These are phyloP conservation scores for Claviceps spartinae DNA, from an alignment of 2,329 filamentous ascomycete species.

Conservation along the genomic window DNA sequence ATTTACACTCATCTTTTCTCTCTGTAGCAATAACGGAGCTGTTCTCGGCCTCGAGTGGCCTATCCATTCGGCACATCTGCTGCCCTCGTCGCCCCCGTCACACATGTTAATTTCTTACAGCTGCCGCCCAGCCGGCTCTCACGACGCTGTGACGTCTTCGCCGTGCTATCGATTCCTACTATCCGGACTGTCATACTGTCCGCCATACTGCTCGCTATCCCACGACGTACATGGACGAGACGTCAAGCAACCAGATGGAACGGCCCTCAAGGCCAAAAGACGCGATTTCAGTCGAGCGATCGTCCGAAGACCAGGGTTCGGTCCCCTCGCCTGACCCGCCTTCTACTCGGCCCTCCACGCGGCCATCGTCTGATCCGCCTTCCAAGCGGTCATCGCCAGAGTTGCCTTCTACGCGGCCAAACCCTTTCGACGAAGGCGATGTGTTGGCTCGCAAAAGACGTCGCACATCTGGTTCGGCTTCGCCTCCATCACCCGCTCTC, in stretches of 20 bases:
- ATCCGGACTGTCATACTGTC: neutral
- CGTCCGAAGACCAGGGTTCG: slow-evolving; percentile 25
- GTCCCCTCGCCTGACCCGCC: slow-evolving; percentile 43
- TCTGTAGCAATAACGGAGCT: neutral
- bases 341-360: slow-evolving; percentile 31
- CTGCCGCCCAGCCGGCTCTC: slow-evolving; percentile 39
- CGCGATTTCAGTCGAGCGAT: slow-evolving; percentile 31
- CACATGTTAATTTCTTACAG: slow-evolving; percentile 45
- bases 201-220: neutral
- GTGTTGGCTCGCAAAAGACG: slow-evolving; percentile 45
- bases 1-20: neutral
- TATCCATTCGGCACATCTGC: neutral
- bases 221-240: slow-evolving; percentile 3
- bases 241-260: slow-evolving; percentile 32
- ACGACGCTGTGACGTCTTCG: slow-evolving; percentile 36
- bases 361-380: slow-evolving; percentile 44
- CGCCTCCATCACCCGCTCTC: slow-evolving; percentile 36
- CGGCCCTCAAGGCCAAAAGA: slow-evolving; percentile 34
- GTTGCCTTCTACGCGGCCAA: slow-evolving; percentile 47
- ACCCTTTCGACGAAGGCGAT: slow-evolving; percentile 49
- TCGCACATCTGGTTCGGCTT: slow-evolving; percentile 43
- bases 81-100: slow-evolving; percentile 18
- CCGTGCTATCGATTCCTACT: slow-evolving; percentile 14
- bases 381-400: slow-evolving; percentile 35
- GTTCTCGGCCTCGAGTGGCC: neutral